Evolutionary conservation across 1,284 basidiomycete genomes (phyloP), one percentile per base, ranked within the genome.

Genomic region (Waitea zeae): DNA sequence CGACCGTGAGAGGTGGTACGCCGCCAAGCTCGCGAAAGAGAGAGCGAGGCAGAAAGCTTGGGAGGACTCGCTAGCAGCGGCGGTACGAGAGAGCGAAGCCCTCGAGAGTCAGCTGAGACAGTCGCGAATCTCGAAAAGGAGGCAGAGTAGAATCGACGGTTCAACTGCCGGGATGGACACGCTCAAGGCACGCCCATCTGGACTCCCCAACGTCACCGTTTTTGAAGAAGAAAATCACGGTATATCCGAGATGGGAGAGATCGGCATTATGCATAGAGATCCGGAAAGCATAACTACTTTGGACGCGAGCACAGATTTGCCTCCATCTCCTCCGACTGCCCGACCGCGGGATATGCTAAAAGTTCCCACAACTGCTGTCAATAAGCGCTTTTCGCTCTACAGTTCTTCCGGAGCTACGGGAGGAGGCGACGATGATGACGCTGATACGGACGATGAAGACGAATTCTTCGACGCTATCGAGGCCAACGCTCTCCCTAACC

Each of bases 401-500:
- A 18, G 17, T 27, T 29, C 34, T 14, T 27, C 34, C 12, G 24
- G 24, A 11, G n/a, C n/a, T 7, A 7, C 24, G n/a, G 24, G 24
- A 26, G 7, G 9, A 26, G 61, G 61, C 7, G 56, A 58, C 0
- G 61, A 64, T 1, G 64, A 62, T 1, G 58, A 61, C 12, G 51
- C 50, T 22, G 78, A 79, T 31, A 82, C 80, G 1, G 88, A 92
- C 43, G 84, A 87, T 35, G 88, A 92, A 48, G 90, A 97, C 57
- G 90, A 97, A 55, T 97, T 97, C 58, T 97, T 95, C 49, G 93
- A 97, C 51, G 90, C 92, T 13, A 90, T 96, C 48, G 93, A 97
- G 49, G 59, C 75, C 7, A 81, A 79, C 36, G 69, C 63, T 19
- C 58, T 92, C 0, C 82, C 84, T 4, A 76, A 81, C 42, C 62